Conservation (phyloP, 2,329 filamentous ascomycete genomes). For the Xylaria hypoxylon region DNA sequence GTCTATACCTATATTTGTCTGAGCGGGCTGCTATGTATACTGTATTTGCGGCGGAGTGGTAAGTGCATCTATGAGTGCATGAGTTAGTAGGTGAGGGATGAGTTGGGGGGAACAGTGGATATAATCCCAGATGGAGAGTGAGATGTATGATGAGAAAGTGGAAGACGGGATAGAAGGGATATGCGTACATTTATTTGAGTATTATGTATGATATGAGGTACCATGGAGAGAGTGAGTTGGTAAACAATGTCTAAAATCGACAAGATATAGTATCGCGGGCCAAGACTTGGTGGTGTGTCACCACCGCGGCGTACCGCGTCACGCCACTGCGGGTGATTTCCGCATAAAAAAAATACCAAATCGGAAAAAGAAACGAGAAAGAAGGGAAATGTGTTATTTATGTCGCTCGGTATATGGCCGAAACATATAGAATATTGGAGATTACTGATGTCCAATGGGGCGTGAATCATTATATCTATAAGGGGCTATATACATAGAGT, state of each 20-base stretch:
- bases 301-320: background rate
- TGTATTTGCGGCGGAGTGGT: background rate
- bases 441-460: too few relatives aligned
- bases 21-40: background rate
- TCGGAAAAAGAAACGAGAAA: too few relatives aligned
- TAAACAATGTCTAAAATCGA: background rate
- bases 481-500: background rate
- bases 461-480: too few relatives aligned
- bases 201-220: background rate
- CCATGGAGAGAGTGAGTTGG: background rate
- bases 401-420: too few relatives aligned
- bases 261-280: conserved; percentile 9
- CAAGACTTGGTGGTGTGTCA: background rate
- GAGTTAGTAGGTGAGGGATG: background rate
- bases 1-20: too few relatives aligned
- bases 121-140: background rate
- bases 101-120: background rate
- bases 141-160: background rate
- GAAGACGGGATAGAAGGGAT: background rate
- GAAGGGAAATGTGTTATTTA: background rate
- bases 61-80: too few relatives aligned
- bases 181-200: background rate
- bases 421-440: too few relatives aligned
- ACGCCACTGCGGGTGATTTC: too few relatives aligned
- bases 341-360: too few relatives aligned